These are phyloP conservation scores for Rhodotorula kratochvilovae DNA, from an alignment of 768 basidiomycete genomes.

Conservation along the genomic window DNA sequence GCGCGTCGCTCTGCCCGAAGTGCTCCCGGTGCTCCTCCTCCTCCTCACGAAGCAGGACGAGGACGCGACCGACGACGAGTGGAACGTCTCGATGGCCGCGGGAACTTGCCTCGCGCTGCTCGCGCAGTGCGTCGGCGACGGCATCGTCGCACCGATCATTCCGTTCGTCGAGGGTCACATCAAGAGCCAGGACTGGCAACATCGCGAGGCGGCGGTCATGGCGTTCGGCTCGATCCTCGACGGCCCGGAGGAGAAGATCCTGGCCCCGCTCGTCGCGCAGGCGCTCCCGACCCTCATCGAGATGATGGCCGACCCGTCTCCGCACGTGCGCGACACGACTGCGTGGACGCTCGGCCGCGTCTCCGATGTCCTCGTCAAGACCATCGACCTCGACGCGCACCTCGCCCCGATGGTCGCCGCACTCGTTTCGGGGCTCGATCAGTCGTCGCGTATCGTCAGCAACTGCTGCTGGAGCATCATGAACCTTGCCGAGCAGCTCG, in stretches of 20 bases:
- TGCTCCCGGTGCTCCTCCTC: slow-evolving; percentile 81
- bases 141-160: slow-evolving; percentile 85
- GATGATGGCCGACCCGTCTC: slow-evolving; percentile 70
- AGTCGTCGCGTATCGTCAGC: slow-evolving; percentile 79
- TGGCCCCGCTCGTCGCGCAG: slow-evolving; percentile 86
- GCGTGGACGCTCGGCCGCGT: slow-evolving; percentile 97
- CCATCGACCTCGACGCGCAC: slow-evolving; percentile 78
- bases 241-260: slow-evolving; percentile 80
- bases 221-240: slow-evolving; percentile 96
- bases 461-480: slow-evolving; percentile 96
- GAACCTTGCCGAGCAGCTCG: slow-evolving; percentile 89
- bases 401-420: slow-evolving; percentile 76
- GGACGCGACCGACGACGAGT: slow-evolving; percentile 96
- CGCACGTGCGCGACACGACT: slow-evolving; percentile 90
- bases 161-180: slow-evolving; percentile 98
- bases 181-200: slow-evolving; percentile 84
- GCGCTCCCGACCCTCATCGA: slow-evolving; percentile 88
- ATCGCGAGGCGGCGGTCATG: slow-evolving; percentile 96
- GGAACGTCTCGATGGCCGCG: slow-evolving; percentile 97
- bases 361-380: slow-evolving; percentile 76
- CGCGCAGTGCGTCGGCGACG: slow-evolving; percentile 82
- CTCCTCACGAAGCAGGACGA: slow-evolving; percentile 91
- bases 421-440: slow-evolving; percentile 68
- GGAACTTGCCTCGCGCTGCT: slow-evolving; percentile 84
- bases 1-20: slow-evolving; percentile 88